Evolutionary conservation across 1,284 basidiomycete species (phyloP).

Genomic region (Naganishia albida): DNA sequence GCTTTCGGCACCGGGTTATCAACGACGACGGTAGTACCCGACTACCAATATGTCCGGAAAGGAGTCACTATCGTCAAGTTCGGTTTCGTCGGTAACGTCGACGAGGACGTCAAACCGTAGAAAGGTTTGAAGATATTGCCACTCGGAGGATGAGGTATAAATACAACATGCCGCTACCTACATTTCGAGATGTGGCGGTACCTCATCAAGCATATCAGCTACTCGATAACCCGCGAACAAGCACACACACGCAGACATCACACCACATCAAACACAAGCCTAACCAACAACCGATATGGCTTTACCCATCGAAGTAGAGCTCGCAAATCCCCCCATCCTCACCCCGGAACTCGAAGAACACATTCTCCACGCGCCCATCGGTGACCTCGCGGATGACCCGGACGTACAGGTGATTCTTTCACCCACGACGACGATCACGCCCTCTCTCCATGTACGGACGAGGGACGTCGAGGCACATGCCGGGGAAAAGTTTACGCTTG

Average conservation of each 20-base stretch:
- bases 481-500: slow-evolving; percentile 34
- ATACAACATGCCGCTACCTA: neutral
- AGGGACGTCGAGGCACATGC: slow-evolving; percentile 1
- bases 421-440: slow-evolving; percentile 10
- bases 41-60: neutral
- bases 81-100: too few species aligned
- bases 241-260: neutral
- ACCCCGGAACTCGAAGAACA: slow-evolving; percentile 38
- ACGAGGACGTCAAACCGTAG: neutral
- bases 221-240: neutral
- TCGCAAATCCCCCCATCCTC: slow-evolving; percentile 45
- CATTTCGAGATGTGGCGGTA: too few species aligned
- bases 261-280: slow-evolving; percentile 1
- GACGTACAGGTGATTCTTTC: neutral
- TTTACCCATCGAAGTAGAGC: slow-evolving; percentile 46
- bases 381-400: slow-evolving; percentile 32
- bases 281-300: slow-evolving; percentile 34
- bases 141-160: neutral
- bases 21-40: neutral
- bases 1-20: too few species aligned
- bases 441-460: neutral
- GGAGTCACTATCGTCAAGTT: too few species aligned
- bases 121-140: neutral
- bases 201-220: too few species aligned
- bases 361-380: slow-evolving; percentile 39